These are phyloP conservation scores for Heteromeles arbutifolia DNA, from an alignment of 306 rosid species.

Conservation along the genomic window DNA sequence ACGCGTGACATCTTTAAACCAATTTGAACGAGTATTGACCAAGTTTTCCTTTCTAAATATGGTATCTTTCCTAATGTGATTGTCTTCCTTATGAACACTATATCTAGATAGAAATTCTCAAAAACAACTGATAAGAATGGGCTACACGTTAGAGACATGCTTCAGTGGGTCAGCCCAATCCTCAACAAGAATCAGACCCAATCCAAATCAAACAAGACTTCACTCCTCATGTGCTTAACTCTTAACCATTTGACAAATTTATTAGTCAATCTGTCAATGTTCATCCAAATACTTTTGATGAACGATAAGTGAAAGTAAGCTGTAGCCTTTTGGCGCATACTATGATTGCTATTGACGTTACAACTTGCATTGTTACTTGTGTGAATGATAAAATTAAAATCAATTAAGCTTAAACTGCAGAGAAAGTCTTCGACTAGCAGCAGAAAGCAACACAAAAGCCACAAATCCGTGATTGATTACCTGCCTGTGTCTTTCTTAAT, in stretches of 20 bases:
- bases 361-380: not conserved
- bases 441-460: slow-evolving; percentile 7
- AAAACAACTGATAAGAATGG: not conserved
- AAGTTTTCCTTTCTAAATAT: not conserved
- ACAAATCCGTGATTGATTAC: slow-evolving; percentile 7
- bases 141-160: not conserved
- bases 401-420: not conserved
- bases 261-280: too few species aligned
- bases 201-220: too few species aligned
- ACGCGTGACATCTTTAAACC: not conserved
- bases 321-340: not conserved
- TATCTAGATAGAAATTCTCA: not conserved
- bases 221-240: too few species aligned
- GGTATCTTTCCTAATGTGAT: not conserved
- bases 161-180: too few species aligned
- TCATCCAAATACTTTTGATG: too few species aligned
- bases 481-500: not conserved
- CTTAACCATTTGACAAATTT: too few species aligned
- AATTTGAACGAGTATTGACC: not conserved
- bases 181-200: too few species aligned
- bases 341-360: not conserved
- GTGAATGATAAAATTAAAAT: not conserved
- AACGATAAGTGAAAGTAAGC: not conserved
- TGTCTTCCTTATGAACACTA: not conserved
- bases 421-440: not conserved